These are phyloP conservation scores for Cercospora sesami DNA, from an alignment of 2,329 filamentous ascomycete species.

Conservation along the genomic window DNA sequence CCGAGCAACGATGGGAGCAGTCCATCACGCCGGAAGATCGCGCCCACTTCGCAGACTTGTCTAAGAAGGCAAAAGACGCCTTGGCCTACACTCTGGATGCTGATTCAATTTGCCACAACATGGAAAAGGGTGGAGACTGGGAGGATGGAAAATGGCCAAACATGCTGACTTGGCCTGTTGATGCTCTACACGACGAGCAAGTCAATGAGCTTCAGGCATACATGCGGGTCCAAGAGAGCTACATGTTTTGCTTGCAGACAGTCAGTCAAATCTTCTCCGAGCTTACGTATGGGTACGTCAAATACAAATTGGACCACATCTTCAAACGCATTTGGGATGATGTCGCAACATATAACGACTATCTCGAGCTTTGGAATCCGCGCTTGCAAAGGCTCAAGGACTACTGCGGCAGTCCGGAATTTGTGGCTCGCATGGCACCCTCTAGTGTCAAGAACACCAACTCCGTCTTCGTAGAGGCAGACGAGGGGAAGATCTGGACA, in stretches of 20 bases:
- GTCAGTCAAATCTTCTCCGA: background rate
- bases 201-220: conserved; percentile 5
- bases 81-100: background rate
- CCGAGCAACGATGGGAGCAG: background rate
- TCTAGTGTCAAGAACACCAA: background rate
- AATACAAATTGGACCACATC: background rate
- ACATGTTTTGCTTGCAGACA: background rate
- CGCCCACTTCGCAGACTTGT: background rate
- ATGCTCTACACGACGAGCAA: background rate
- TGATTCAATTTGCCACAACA: background rate
- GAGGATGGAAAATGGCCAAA: background rate
- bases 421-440: background rate
- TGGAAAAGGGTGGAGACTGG: background rate
- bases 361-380: background rate
- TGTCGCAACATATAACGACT: background rate
- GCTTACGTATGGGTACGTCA: background rate
- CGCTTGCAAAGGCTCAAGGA: background rate
- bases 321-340: background rate
- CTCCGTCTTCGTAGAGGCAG: background rate
- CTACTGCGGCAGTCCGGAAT: background rate
- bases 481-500: background rate
- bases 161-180: background rate
- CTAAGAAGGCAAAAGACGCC: background rate
- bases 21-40: background rate
- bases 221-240: background rate